Base-by-base conservation (phyloP, 164 flowering plant species). In the Piper longum region DNA sequence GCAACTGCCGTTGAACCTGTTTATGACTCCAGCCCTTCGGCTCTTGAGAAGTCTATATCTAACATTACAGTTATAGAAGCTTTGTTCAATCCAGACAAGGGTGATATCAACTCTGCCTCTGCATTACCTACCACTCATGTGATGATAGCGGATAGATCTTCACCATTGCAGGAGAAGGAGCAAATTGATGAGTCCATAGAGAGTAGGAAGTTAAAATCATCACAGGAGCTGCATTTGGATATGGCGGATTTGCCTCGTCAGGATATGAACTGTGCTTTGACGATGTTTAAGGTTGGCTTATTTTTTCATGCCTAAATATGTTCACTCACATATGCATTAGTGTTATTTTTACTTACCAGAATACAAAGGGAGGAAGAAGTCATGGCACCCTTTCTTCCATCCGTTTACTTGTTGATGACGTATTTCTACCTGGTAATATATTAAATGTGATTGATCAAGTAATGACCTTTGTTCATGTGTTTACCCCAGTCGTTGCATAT, bases 21-120 rank as follows among this genome's bases (percentile, higher is more conserved):
- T 61, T 88, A 84, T 75, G 96, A 88, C 71, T 77, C 82, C 26
- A 86, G 88, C 67, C 91, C 90, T 4, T 71, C 68, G 2, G 74
- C 79, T 16, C 16, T 41, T 7, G 72, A 69, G 62, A 83, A 72
- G 57, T 16, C 63, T 43, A 75, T 66, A 5, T 78, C 82, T 65
- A 67, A 63, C 41, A 13, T 73, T 60, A 17, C 68, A 55, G 43
- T 56, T 26, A 63, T 68, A 39, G 63, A 48, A 43, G 67, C 61
- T 60, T 16, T 48, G 41, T 43, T 62, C 51, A 62, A 59, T 62
- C 55, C 19, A 44, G 70, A 68, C 54, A 63, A 70, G 57, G 66
- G 59, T 26, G 54, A 48, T 42, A 17, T 19, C 51, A 60, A 59
- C 17, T 60, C 75, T 64, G 41, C 65, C 59, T 69, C 80, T 13